phyloP scores from a whole-genome alignment of 129 eudicot species.

The Helianthus tuberosus region DNA sequence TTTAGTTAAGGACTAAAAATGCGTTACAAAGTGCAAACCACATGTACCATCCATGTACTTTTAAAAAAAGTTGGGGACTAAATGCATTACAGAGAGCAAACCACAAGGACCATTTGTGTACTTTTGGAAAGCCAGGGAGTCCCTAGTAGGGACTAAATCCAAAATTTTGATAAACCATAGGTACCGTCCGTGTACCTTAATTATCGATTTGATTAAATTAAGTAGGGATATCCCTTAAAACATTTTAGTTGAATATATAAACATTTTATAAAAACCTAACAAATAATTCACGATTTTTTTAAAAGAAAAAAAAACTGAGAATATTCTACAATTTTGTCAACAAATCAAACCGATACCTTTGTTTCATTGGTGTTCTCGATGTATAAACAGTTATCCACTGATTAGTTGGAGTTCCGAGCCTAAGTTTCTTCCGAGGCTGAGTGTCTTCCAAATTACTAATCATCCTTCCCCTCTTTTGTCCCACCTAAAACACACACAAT shows the following conservation, averaged over 20 bases:
- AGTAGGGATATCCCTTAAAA: background rate
- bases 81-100: too few relatives aligned
- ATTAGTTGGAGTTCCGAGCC: slow-evolving; percentile 81
- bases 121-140: too few relatives aligned
- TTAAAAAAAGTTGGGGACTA: too few relatives aligned
- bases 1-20: too few relatives aligned
- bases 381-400: slow-evolving; percentile 87
- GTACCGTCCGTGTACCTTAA: background rate
- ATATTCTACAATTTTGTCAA: background rate
- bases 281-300: background rate
- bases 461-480: slow-evolving; percentile 80
- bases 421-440: slow-evolving; percentile 77
- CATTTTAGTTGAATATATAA: background rate
- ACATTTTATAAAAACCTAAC: background rate
- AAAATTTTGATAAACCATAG: too few relatives aligned
- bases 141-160: too few relatives aligned
- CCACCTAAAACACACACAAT: slow-evolving; percentile 54
- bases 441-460: slow-evolving; percentile 59
- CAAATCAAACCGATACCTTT: slow-evolving; percentile 46
- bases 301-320: background rate
- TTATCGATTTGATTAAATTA: background rate
- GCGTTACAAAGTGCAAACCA: too few relatives aligned
- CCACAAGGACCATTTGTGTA: too few relatives aligned
- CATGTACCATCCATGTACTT: too few relatives aligned
- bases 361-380: slow-evolving; percentile 82